Percentiles rank a stretch among this genome's conserved stretches.
These are phyloP conservation scores for Spongospora subterranea DNA, from an alignment of 208 protist species.

Conservation along the genomic window DNA sequence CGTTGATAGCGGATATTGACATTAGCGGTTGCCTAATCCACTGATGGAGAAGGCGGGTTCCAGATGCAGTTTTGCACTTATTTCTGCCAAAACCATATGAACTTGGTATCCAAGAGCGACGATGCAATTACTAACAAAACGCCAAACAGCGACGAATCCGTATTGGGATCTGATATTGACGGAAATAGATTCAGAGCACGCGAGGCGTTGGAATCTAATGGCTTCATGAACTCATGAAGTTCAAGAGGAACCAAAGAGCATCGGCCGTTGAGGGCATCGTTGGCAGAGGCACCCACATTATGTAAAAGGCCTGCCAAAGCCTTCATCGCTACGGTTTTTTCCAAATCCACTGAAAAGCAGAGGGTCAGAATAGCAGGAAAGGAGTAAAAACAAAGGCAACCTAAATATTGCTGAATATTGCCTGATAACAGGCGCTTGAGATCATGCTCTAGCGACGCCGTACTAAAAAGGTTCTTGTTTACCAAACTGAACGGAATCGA, in stretches of 20 bases:
- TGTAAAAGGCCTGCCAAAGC: slow-evolving; percentile 64
- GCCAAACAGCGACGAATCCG: slow-evolving; percentile 58
- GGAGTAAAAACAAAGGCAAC: neutral
- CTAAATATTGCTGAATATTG: neutral
- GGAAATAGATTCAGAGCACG: slow-evolving; percentile 86
- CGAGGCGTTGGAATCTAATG: slow-evolving; percentile 88
- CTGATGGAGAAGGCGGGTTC: slow-evolving; percentile 15
- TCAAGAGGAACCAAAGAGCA: slow-evolving; percentile 67
- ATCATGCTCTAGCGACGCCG: slow-evolving; percentile 35
- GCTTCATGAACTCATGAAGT: slow-evolving; percentile 82
- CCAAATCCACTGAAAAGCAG: slow-evolving; percentile 37
- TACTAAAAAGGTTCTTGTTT: neutral
- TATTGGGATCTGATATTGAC: neutral
- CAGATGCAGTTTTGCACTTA: slow-evolving; percentile 36
- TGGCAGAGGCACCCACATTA: slow-evolving; percentile 67
- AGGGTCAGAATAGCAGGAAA: neutral
- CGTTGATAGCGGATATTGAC: neutral
- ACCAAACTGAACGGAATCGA: neutral
- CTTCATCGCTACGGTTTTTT: slow-evolving; percentile 60
- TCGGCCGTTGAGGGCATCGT: slow-evolving; percentile 63
- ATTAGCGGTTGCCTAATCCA: slow-evolving; percentile 53
- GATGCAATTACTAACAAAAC: neutral
- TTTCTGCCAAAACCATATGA: neutral
- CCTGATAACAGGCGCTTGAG: neutral
- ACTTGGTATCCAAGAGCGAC: neutral